These are phyloP conservation scores for Xylariaceae sp. DNA, from an alignment of 2,329 filamentous ascomycete species.

Conservation along the genomic window DNA sequence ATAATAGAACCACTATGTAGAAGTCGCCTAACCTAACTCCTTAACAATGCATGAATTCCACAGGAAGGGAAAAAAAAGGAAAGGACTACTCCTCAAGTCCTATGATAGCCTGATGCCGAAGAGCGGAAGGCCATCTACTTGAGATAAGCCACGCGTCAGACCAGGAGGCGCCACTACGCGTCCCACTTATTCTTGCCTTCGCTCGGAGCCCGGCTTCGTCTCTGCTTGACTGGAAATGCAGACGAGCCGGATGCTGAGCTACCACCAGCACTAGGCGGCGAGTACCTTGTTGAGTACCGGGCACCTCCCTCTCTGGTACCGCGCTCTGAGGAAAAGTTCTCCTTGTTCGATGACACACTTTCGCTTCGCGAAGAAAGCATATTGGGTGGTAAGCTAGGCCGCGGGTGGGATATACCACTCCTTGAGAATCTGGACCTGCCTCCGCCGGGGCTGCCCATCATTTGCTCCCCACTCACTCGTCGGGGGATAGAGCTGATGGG, in stretches of 20 bases:
- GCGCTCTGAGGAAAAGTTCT: slow-evolving; percentile 13
- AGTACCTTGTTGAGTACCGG: slow-evolving; percentile 15
- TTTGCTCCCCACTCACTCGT: slow-evolving; percentile 16
- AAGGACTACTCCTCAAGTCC: too few relatives aligned
- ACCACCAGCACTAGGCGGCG: slow-evolving; percentile 10
- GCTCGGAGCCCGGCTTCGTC: slow-evolving; percentile 20
- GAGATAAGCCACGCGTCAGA: slow-evolving; percentile 2
- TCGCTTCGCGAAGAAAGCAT: slow-evolving; percentile 17
- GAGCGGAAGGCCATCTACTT: too few relatives aligned
- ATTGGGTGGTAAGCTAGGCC: slow-evolving; percentile 15
- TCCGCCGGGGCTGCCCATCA: slow-evolving; percentile 4
- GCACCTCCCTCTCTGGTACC: slow-evolving; percentile 7
- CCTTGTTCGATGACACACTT: slow-evolving; percentile 23
- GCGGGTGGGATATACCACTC: slow-evolving; percentile 13
- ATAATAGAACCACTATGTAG: too few relatives aligned
- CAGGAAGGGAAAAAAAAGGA: too few relatives aligned
- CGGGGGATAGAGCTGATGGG: slow-evolving; percentile 21
- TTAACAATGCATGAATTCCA: too few relatives aligned
- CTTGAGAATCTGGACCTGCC: slow-evolving; percentile 19
- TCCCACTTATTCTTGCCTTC: slow-evolving; percentile 21
- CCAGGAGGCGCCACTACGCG: slow-evolving; percentile 14
- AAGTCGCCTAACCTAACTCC: too few relatives aligned
- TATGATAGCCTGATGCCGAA: too few relatives aligned
- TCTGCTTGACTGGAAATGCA: slow-evolving; percentile 14
- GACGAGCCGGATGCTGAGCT: slow-evolving; percentile 3